Evolutionary conservation across 129 eudicot species (phyloP), one percentile per base, ranked within the genome.

Genomic region (Ambrosia trifida): DNA sequence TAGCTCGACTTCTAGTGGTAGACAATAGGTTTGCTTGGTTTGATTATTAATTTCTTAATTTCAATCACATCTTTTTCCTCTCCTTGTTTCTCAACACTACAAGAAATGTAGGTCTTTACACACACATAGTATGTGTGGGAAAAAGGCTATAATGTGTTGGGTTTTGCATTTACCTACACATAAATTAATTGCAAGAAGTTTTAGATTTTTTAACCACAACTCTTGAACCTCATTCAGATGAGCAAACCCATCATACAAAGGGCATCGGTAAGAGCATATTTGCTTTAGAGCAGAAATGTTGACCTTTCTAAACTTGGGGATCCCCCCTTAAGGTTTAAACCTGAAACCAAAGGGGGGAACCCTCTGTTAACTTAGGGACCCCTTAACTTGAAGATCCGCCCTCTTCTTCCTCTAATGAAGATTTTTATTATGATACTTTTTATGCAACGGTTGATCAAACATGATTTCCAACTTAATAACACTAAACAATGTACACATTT

Each of bases 1-100:
- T 62, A 62, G 36, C 3, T 62, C 67, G 7, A 35, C 67, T 62
- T 62, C 67, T 33, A 46, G 67, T 35, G 67, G 67, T 62, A 62
- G 16, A 62, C 38, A 35, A 14, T 62, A 62, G 16, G 67, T 46
- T 62, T 62, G 33, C n/a, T 46, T 62, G 67, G 67, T 14, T 46
- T 62, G 46, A 62, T 62, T n/a, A 62, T 35, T 62, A 62, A 36
- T 62, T 46, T 35, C 67, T 46, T 62, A 14, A 62, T 46, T 62
- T 62, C 67, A 2, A 62, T 36, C 46, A 62, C 45, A 62, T 62
- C 67, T 5, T 62, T 62, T 17, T 35, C 28, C 30, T 35, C 47
- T 33, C 14, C 6, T 8, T 62, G 45, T 35, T 62, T 62, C 67
- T 62, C 30, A 13, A n/a, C n/a, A n/a, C n/a, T n/a, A n/a, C n/a